Evolutionary conservation across 163 green algal genomes (phyloP).

Genomic region (Chloroidium sp.): DNA sequence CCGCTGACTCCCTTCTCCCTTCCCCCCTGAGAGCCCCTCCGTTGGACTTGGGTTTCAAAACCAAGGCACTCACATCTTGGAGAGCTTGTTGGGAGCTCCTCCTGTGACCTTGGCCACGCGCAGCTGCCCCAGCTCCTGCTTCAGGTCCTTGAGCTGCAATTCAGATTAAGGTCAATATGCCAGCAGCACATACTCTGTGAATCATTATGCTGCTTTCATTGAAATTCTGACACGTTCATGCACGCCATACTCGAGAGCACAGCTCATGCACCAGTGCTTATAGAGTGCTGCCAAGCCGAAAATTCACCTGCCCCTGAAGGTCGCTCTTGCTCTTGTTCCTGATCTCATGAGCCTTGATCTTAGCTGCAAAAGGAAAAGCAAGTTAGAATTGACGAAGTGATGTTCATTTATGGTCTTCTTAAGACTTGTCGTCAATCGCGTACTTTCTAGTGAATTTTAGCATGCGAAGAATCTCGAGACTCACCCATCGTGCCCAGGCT

Average conservation of each 20-base stretch:
- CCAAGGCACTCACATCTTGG: constrained; percentile 76
- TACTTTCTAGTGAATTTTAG: too few species aligned
- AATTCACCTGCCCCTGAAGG: constrained; percentile 67
- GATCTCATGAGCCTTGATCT: constrained; percentile 91
- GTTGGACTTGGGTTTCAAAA: background rate
- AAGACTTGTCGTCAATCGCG: too few species aligned
- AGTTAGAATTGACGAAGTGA: too few species aligned
- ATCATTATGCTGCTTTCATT: too few species aligned
- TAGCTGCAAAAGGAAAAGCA: constrained; percentile 40
- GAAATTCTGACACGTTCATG: too few species aligned
- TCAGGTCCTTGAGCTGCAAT: constrained; percentile 93
- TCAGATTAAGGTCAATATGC: too few species aligned
- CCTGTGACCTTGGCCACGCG: constrained; percentile 98
- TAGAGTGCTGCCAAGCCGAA: background rate
- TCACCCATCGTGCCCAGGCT: too few species aligned
- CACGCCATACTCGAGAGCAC: background rate
- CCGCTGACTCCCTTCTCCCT: too few species aligned
- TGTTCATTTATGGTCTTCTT: too few species aligned
- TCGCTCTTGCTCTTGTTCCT: constrained; percentile 87
- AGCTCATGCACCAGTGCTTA: background rate
- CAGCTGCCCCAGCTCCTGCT: constrained; percentile 87
- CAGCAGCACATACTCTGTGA: too few species aligned
- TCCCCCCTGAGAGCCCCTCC: too few species aligned
- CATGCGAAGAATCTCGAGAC: too few species aligned
- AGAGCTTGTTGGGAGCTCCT: constrained; percentile 98